Evolutionary conservation across 345 rosid species (phyloP).

Genomic region (Syzygium aromaticum): DNA sequence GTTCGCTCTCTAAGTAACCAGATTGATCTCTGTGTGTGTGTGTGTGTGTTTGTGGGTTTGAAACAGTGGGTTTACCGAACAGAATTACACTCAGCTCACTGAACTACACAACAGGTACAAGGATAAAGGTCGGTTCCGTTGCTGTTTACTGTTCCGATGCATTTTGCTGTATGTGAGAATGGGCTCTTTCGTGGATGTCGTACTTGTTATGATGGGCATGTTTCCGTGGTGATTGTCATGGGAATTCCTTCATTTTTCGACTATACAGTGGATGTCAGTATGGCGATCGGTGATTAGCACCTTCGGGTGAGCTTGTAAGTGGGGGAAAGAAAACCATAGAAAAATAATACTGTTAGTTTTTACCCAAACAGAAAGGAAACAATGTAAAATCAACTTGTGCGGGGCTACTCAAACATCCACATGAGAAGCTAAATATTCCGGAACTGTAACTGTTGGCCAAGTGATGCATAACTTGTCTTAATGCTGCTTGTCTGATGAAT

Average conservation of each 20-base stretch:
- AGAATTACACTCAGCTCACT: slow-evolving; percentile 77
- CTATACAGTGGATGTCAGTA: not conserved
- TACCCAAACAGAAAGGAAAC: not conserved
- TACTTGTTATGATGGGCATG: not conserved
- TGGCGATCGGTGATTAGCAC: not conserved
- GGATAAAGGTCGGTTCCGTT: slow-evolving; percentile 43
- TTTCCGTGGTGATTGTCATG: not conserved
- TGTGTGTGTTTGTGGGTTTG: not conserved
- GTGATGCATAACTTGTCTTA: not conserved
- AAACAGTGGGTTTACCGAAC: slow-evolving; percentile 67
- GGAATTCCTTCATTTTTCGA: not conserved
- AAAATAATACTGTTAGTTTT: not conserved
- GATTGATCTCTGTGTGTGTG: not conserved
- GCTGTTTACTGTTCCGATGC: not conserved
- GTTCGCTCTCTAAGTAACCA: not conserved
- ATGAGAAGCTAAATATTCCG: not conserved
- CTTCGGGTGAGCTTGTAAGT: not conserved
- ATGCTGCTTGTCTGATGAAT: not conserved
- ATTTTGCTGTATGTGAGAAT: not conserved
- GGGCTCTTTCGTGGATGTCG: not conserved
- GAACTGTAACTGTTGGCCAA: not conserved
- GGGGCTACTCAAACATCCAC: not conserved
- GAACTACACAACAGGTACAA: slow-evolving; percentile 56
- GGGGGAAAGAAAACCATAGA: not conserved
- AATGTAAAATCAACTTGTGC: not conserved